Conservation (phyloP, 495 filamentous ascomycete genomes). For the Neurospora sp. region DNA sequence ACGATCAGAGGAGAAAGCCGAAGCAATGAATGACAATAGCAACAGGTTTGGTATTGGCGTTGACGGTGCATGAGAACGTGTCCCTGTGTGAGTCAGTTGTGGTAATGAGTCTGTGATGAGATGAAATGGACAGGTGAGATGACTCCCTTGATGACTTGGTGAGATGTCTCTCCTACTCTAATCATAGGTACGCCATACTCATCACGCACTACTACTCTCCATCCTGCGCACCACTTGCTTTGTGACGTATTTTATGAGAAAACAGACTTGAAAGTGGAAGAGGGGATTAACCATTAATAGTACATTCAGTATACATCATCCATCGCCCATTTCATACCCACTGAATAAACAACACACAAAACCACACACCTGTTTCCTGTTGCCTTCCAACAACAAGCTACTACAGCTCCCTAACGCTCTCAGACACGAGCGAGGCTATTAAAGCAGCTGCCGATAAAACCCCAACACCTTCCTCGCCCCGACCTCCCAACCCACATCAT, state of each 20-base stretch:
- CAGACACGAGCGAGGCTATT: not conserved
- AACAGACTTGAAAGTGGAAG: not conserved
- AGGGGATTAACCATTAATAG: not conserved
- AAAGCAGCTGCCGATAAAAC: slow-evolving; percentile 21
- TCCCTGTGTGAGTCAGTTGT: not conserved
- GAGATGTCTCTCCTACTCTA: not conserved
- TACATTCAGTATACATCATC: not conserved
- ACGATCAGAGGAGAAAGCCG: not conserved
- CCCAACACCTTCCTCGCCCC: slow-evolving; percentile 27
- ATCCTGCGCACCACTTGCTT: not conserved
- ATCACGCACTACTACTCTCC: not conserved
- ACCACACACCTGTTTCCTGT: not conserved
- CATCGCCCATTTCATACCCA: not conserved
- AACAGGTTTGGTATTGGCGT: not conserved
- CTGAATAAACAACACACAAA: not conserved
- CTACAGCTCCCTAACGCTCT: not conserved
- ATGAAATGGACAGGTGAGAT: not conserved
- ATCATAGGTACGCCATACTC: not conserved
- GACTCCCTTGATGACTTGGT: not conserved
- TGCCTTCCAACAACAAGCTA: not conserved
- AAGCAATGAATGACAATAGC: not conserved
- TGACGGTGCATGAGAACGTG: not conserved
- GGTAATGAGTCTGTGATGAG: not conserved
- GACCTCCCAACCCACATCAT: slow-evolving; percentile 31
- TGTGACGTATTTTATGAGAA: not conserved